These are phyloP conservation scores for Ophiostoma ulmi DNA, from an alignment of 2,329 filamentous ascomycete genomes.

Conservation along the genomic window DNA sequence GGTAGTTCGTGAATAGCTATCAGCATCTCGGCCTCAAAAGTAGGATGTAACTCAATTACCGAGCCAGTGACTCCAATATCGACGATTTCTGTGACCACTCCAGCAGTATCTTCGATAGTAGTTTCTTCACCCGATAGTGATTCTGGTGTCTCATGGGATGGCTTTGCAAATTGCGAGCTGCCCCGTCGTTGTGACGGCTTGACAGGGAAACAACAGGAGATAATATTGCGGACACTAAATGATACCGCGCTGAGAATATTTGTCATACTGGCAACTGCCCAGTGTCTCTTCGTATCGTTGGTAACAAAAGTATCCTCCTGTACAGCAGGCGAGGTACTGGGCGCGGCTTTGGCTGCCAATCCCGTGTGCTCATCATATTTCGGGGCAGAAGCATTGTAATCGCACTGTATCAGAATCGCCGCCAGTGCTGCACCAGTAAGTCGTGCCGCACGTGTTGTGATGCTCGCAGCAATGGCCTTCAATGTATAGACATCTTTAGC, in stretches of 20 bases:
- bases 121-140: background rate
- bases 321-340: background rate
- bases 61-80: constrained; percentile 92
- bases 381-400: constrained; percentile 30
- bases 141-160: too few species aligned
- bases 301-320: background rate
- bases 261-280: background rate
- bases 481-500: constrained; percentile 69
- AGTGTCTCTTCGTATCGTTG: too few species aligned
- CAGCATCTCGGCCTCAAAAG: constrained; percentile 80
- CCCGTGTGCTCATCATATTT: too few species aligned
- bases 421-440: constrained; percentile 85
- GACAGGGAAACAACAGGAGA: background rate
- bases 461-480: constrained; percentile 71
- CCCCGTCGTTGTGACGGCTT: too few species aligned
- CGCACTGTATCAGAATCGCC: constrained; percentile 74
- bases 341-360: background rate
- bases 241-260: background rate
- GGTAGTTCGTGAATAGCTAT: constrained; percentile 71
- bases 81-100: constrained; percentile 33
- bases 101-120: too few species aligned
- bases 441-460: constrained; percentile 81
- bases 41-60: constrained; percentile 90
- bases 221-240: background rate
- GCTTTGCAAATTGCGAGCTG: background rate